These are phyloP conservation scores for Solanum aculeatissimum DNA, from an alignment of 305 asterid genomes.

Conservation along the genomic window DNA sequence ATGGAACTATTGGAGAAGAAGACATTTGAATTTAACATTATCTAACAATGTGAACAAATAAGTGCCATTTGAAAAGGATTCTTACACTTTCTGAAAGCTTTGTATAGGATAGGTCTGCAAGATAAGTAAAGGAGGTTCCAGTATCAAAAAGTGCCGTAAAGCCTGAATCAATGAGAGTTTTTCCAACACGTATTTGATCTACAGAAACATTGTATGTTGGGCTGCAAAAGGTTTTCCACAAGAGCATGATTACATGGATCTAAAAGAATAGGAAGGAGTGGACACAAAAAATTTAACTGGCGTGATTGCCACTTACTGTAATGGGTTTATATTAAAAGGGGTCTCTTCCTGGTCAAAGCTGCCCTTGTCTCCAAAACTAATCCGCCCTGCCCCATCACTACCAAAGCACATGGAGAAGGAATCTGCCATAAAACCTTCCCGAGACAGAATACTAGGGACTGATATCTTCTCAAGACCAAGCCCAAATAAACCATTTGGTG, in stretches of 20 bases:
- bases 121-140: constrained; percentile 77
- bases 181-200: constrained; percentile 58
- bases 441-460: constrained; percentile 67
- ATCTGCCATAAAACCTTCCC: constrained; percentile 47
- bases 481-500: constrained; percentile 82
- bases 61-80: background rate
- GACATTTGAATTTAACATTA: background rate
- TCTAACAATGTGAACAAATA: background rate
- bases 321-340: constrained; percentile 42
- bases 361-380: constrained; percentile 80
- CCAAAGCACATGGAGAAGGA: constrained; percentile 94
- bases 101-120: constrained; percentile 53
- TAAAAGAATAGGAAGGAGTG: background rate
- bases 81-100: constrained; percentile 55
- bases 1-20: constrained; percentile 39
- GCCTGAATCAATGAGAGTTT: constrained; percentile 29
- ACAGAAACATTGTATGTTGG: constrained; percentile 47
- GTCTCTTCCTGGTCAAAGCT: constrained; percentile 73
- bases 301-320: constrained; percentile 44
- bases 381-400: constrained; percentile 56
- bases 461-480: constrained; percentile 73
- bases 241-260: background rate
- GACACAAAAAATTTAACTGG: background rate
- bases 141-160: constrained; percentile 73
- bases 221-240: constrained; percentile 25